Evolutionary conservation across 306 rosid genomes (phyloP).

Genomic region (Glycyrrhiza uralensis): DNA sequence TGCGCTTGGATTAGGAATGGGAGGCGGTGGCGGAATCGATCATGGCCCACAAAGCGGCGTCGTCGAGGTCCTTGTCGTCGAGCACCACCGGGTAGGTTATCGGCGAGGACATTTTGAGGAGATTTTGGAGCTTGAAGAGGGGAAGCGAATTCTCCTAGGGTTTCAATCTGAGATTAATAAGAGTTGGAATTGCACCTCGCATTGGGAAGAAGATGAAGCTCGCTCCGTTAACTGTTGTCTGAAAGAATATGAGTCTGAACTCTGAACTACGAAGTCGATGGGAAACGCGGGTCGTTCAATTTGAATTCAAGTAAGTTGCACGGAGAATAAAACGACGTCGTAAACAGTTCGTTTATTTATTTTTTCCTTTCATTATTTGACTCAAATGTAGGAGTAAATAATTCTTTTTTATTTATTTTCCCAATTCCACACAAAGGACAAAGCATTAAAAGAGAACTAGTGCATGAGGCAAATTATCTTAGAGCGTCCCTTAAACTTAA

Average conservation of each 20-base stretch:
- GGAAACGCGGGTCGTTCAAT: constrained; percentile 13
- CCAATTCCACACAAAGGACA: no score
- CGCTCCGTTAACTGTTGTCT: background rate
- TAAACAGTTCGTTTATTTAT: no score
- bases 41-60: constrained; percentile 86
- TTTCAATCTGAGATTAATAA: background rate
- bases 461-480: no score
- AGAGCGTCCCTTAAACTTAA: no score
- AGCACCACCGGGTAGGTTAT: constrained; percentile 36
- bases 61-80: constrained; percentile 90
- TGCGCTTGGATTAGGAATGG: constrained; percentile 48
- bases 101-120: constrained; percentile 44
- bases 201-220: background rate
- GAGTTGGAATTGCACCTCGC: background rate
- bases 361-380: no score
- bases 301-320: background rate
- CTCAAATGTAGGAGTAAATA: no score
- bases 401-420: no score
- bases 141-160: background rate
- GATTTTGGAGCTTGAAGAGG: background rate
- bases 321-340: background rate
- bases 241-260: background rate
- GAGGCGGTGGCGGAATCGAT: constrained; percentile 83
- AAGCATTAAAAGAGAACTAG: no score
- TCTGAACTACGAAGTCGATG: no score